Conservation (phyloP, 108 stramenopile species). For the Skeletonema grethae region DNA sequence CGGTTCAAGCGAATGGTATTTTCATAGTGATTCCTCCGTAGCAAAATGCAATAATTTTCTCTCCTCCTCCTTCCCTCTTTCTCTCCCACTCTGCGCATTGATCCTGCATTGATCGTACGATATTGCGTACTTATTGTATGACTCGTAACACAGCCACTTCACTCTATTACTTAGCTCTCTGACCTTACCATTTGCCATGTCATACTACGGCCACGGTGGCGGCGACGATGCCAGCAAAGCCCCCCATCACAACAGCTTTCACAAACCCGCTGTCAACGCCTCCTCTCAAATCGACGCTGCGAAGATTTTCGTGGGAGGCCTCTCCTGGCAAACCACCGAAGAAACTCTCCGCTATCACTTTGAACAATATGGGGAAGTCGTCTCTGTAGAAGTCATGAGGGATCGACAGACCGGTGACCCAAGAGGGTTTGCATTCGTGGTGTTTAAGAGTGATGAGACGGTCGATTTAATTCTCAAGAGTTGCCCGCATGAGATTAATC, state of each 20-base stretch:
- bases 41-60: no score
- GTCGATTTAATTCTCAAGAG: constrained; percentile 85
- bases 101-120: no score
- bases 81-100: no score
- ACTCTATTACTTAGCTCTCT: no score
- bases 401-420: constrained; percentile 89
- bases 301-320: constrained; percentile 94
- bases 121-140: no score
- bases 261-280: neutral
- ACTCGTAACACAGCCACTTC: no score
- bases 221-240: neutral
- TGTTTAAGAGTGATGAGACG: constrained; percentile 71
- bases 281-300: constrained; percentile 54
- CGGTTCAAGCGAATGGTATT: no score
- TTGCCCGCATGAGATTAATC: constrained; percentile 84
- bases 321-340: constrained; percentile 94
- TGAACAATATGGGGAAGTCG: constrained; percentile 84
- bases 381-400: constrained; percentile 74
- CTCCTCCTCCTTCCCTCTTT: no score
- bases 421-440: constrained; percentile 93
- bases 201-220: neutral
- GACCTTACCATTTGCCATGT: neutral
- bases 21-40: no score
- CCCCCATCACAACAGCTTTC: constrained; percentile 9
- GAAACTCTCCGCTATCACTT: constrained; percentile 91